A percentile compares a stretch with the other conserved stretches of the same genome.
phyloP scores from a whole-genome alignment of 2,329 filamentous ascomycete species.

The Leptographium procerum region DNA sequence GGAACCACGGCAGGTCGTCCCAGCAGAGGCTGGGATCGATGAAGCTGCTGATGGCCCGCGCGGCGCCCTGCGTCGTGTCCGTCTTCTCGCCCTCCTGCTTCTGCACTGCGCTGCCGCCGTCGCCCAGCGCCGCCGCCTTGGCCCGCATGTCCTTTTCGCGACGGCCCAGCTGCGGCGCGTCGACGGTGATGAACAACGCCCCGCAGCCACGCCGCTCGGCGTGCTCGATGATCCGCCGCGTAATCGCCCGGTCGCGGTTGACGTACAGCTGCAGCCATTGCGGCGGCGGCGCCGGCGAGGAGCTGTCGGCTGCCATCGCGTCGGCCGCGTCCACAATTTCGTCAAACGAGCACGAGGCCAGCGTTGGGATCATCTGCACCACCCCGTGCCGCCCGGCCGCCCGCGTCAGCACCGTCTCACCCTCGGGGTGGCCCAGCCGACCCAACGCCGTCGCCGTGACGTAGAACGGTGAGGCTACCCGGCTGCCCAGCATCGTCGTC shows the following conservation, averaged over 20 bases:
- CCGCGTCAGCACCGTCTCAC: constrained; percentile 81
- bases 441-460: constrained; percentile 92
- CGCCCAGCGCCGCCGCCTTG: constrained; percentile 56
- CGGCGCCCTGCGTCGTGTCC: constrained; percentile 83
- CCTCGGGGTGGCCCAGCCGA: constrained; percentile 87
- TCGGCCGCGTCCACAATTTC: constrained; percentile 78
- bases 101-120: constrained; percentile 76
- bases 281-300: constrained; percentile 62
- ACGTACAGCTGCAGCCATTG: constrained; percentile 98
- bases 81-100: constrained; percentile 61
- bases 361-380: constrained; percentile 95
- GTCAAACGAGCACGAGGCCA: constrained; percentile 94
- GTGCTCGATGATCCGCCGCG: constrained; percentile 79
- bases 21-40: constrained; percentile 92
- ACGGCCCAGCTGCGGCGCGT: constrained; percentile 88
- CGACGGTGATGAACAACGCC: constrained; percentile 95
- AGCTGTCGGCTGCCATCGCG: constrained; percentile 18
- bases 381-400: constrained; percentile 79
- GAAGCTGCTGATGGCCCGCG: constrained; percentile 88
- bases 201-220: constrained; percentile 88
- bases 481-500: constrained; percentile 89
- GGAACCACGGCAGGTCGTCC: constrained; percentile 92
- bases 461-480: constrained; percentile 81
- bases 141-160: constrained; percentile 96
- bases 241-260: constrained; percentile 90